Percentiles rank a stretch among this genome's conserved stretches.
Evolutionary conservation across 1,284 basidiomycete genomes (phyloP).

Genomic region (Cystobasidiaceae sp.): DNA sequence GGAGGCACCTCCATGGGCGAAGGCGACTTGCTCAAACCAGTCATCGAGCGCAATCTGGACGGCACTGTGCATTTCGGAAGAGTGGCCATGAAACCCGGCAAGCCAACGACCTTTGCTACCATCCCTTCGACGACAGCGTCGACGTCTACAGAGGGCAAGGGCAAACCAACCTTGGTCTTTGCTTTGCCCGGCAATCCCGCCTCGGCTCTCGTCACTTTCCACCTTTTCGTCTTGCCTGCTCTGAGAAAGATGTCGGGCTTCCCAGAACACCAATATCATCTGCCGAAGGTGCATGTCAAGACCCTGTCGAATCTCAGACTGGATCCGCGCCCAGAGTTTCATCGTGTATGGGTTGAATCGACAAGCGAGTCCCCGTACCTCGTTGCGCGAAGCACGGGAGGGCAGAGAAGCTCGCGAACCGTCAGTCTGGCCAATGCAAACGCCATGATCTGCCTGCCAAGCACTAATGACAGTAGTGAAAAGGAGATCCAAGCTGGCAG

Average conservation of each 20-base stretch:
- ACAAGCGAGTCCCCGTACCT: slow-evolving; percentile 51
- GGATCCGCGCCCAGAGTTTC: slow-evolving; percentile 73
- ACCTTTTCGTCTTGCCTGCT: slow-evolving; percentile 76
- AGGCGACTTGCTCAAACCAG: slow-evolving; percentile 75
- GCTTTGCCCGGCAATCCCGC: slow-evolving; percentile 85
- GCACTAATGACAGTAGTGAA: slow-evolving; percentile 48
- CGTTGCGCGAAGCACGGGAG: slow-evolving; percentile 71
- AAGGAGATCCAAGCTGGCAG: slow-evolving; percentile 54
- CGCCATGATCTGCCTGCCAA: slow-evolving; percentile 65
- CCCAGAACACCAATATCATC: slow-evolving; percentile 54
- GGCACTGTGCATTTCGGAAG: slow-evolving; percentile 76
- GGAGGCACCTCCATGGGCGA: slow-evolving; percentile 89
- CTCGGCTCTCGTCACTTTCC: slow-evolving; percentile 78
- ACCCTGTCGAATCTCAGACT: slow-evolving; percentile 61
- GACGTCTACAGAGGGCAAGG: slow-evolving; percentile 38
- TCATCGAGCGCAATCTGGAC: slow-evolving; percentile 69
- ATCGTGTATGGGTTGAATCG: slow-evolving; percentile 62
- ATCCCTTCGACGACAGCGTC: slow-evolving; percentile 50
- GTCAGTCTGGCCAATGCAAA: slow-evolving; percentile 72
- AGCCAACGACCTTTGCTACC: slow-evolving; percentile 81
- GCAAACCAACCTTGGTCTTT: slow-evolving; percentile 60
- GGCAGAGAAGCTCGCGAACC: slow-evolving; percentile 71
- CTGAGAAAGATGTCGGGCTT: slow-evolving; percentile 68
- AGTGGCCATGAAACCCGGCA: slow-evolving; percentile 54
- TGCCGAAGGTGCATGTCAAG: slow-evolving; percentile 63